Conservation (phyloP, 2,329 filamentous ascomycete genomes). For the Sporothrix protearum region DNA sequence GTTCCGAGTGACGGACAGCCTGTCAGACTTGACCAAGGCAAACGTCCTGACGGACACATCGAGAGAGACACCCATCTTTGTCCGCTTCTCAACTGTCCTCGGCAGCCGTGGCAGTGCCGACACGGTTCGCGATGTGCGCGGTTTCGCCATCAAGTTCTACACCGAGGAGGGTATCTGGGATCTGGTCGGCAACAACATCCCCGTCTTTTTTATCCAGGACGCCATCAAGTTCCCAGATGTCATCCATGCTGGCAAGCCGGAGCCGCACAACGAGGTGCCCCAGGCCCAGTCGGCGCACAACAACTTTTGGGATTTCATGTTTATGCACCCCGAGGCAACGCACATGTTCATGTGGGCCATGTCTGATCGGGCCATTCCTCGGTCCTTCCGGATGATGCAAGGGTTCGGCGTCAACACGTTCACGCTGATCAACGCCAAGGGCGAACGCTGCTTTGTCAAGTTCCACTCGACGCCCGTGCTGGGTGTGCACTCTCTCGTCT, state of each 20-base stretch:
- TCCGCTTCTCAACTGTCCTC: constrained; percentile 75
- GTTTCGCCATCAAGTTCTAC: constrained; percentile 76
- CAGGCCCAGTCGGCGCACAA: constrained; percentile 70
- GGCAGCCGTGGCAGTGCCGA: constrained; percentile 73
- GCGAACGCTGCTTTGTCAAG: constrained; percentile 70
- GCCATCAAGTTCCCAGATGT: constrained; percentile 71
- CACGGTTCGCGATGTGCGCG: constrained; percentile 77
- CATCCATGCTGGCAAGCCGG: constrained; percentile 61
- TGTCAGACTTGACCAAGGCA: constrained; percentile 60
- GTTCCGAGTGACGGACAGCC: constrained; percentile 63
- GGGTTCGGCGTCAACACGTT: constrained; percentile 82
- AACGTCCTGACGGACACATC: constrained; percentile 62
- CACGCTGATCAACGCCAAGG: constrained; percentile 63
- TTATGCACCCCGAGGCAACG: constrained; percentile 64
- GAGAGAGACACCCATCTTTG: constrained; percentile 59
- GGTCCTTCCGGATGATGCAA: constrained; percentile 80
- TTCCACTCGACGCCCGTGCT: constrained; percentile 73
- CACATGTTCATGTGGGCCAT: constrained; percentile 80
- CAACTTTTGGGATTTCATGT: constrained; percentile 74
- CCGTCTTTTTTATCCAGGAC: constrained; percentile 74
- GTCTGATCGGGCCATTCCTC: constrained; percentile 69
- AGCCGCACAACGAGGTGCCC: constrained; percentile 67
- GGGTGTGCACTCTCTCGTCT: constrained; percentile 72
- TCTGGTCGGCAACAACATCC: constrained; percentile 69
- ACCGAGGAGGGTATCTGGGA: constrained; percentile 77